These are phyloP conservation scores for Blastocrithidia nonstop DNA, from an alignment of 208 protist genomes.

Conservation along the genomic window DNA sequence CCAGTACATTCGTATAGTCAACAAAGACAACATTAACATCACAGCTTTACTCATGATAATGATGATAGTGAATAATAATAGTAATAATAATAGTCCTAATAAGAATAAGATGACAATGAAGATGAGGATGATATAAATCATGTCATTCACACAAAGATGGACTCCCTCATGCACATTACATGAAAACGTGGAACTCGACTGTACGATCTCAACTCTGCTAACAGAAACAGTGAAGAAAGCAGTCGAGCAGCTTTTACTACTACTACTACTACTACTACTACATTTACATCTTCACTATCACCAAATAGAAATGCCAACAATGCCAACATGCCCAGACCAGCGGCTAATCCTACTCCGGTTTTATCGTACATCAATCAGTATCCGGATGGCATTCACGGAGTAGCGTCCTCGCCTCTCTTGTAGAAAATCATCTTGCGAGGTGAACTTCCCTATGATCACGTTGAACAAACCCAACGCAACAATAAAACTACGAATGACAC, in stretches of 20 bases:
- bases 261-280: slow-evolving; percentile 1
- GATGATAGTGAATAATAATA: neutral
- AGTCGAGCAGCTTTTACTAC: no score
- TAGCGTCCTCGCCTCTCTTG: slow-evolving; percentile 35
- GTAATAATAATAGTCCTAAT: neutral
- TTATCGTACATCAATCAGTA: slow-evolving; percentile 29
- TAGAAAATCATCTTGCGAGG: slow-evolving; percentile 23
- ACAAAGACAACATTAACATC: no score
- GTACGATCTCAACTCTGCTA: slow-evolving; percentile 4
- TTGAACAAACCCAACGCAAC: neutral
- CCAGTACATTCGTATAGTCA: no score
- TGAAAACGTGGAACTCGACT: slow-evolving; percentile 25
- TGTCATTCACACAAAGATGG: slow-evolving; percentile 8
- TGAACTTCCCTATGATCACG: slow-evolving; percentile 7
- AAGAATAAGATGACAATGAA: neutral
- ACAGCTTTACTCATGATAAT: no score
- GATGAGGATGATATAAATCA: neutral
- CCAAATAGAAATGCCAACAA: neutral
- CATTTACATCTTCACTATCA: neutral
- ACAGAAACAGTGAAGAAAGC: neutral
- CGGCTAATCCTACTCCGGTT: slow-evolving; percentile 1
- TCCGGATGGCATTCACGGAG: slow-evolving; percentile 50
- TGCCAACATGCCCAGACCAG: slow-evolving; percentile 3
- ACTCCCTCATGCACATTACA: slow-evolving; percentile 24
- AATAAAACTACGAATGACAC: neutral